phyloP scores from a whole-genome alignment of 192 early-diverging fungal species.

The Gamsiella multidivaricata region DNA sequence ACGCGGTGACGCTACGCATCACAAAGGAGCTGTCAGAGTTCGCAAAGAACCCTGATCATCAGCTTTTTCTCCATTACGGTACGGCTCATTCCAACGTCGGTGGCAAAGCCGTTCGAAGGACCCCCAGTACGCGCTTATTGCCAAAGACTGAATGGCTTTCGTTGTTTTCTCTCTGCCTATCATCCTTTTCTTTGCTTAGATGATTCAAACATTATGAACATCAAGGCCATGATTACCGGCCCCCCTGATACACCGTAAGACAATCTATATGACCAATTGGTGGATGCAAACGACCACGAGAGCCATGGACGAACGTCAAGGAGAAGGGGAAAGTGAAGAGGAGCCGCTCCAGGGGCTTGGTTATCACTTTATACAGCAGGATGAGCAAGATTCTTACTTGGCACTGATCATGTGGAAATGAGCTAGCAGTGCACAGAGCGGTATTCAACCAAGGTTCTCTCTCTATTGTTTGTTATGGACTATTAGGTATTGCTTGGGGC shows the following conservation, averaged over 20 bases:
- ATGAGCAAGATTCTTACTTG: neutral
- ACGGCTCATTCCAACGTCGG: too few relatives aligned
- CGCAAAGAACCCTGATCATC: constrained; percentile 52
- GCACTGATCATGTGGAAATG: too few relatives aligned
- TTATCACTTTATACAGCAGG: too few relatives aligned
- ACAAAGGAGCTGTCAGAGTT: constrained; percentile 51
- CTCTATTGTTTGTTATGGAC: constrained; percentile 1
- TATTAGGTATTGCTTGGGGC: constrained; percentile 60
- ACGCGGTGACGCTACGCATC: constrained; percentile 46
- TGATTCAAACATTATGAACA: constrained; percentile 70
- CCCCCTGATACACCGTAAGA: constrained; percentile 68
- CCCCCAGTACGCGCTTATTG: too few relatives aligned
- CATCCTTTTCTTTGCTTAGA: constrained; percentile 17
- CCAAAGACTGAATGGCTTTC: too few relatives aligned
- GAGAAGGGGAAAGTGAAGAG: neutral
- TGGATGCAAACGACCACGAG: neutral
- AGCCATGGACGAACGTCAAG: neutral
- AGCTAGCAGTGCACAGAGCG: too few relatives aligned
- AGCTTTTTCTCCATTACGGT: constrained; percentile 48
- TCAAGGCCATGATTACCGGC: constrained; percentile 71
- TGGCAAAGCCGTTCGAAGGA: too few relatives aligned
- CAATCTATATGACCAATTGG: constrained; percentile 5
- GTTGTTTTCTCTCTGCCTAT: neutral
- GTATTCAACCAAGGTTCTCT: too few relatives aligned
- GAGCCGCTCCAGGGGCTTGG: neutral